Base-by-base conservation (phyloP, 73 alveolate genomes). In the Paramecium pentaurelia region DNA sequence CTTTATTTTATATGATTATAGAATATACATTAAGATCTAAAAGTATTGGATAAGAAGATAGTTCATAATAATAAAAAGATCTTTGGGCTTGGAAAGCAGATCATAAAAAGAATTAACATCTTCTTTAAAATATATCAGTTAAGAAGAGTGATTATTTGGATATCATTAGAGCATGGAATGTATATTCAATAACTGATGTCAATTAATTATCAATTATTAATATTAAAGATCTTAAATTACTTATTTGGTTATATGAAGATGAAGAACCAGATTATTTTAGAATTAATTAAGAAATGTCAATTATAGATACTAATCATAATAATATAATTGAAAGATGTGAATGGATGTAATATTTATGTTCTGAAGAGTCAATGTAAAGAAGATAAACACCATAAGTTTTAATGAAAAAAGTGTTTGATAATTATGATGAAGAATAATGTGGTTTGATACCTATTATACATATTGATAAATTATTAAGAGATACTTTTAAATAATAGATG, bases 121-220 rank as follows among this genome's bases (percentile, higher is more conserved):
- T 80, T 16, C 36, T 89, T 1, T 58, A 18, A 20, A 85, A 89
- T 71, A 38, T 89, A 1, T 45, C 71, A 8, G 77, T 89, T 25
- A 77, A 89, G 22, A 89, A 32, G 59, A 71, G 92, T 32, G 94
- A 89, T 47, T 89, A 89, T 51, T 27, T 89, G 6, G 94, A 89
- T 45, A 83, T 89, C 0, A 89, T 89, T 28, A 89, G 91, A 47
- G 90, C 94, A 8, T 89, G 94, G 94, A 71, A 83, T 89, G 94
- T 85, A 0, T 89, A 71, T 45, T 71, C 92, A 47, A 83, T 83
- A 22, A 54, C 92, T 25, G 94, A 89, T 89, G 92, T 89, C 3
- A 89, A 89, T 89, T 18, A 89, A 37, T 60, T 71, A 47, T 60
- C 75, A 12, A 64, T 60, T 14, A 28, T 89, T 14, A 71, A 60